phyloP scores from a whole-genome alignment of 768 basidiomycete species.

The Pleurotus pulmonarius region DNA sequence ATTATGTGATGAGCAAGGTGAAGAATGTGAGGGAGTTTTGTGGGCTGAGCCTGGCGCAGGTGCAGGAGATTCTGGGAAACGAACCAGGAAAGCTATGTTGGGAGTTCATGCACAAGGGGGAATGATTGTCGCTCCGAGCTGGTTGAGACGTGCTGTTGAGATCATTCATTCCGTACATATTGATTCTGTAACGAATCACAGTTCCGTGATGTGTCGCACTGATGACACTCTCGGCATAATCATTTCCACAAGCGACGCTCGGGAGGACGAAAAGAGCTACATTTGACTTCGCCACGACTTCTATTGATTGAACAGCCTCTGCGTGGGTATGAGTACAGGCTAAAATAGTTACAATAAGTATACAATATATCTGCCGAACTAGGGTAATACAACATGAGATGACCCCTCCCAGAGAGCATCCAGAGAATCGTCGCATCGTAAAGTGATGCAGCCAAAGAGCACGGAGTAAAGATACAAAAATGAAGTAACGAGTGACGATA shows the following conservation, averaged over 20 bases:
- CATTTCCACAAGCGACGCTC: too few relatives aligned
- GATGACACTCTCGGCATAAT: too few relatives aligned
- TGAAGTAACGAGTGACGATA: neutral
- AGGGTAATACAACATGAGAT: neutral
- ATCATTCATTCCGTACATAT: too few relatives aligned
- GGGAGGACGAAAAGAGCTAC: too few relatives aligned
- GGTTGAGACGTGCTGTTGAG: too few relatives aligned
- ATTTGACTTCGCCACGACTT: too few relatives aligned
- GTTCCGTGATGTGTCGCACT: too few relatives aligned
- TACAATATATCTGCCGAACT: neutral
- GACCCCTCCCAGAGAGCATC: neutral
- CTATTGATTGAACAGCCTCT: too few relatives aligned
- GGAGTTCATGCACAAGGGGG: constrained; percentile 79
- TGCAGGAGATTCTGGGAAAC: constrained; percentile 74
- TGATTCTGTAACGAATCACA: too few relatives aligned
- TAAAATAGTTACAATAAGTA: too few relatives aligned
- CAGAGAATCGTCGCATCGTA: neutral
- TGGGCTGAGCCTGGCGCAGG: constrained; percentile 50
- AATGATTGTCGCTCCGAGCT: constrained; percentile 18
- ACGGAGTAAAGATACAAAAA: neutral
- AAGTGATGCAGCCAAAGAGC: neutral
- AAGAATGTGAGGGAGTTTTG: constrained; percentile 73
- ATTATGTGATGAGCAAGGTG: constrained; percentile 82
- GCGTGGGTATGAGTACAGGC: too few relatives aligned
- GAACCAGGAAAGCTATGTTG: constrained; percentile 80